Conservation (phyloP, 768 basidiomycete genomes). For the Exidia glandulosa region DNA sequence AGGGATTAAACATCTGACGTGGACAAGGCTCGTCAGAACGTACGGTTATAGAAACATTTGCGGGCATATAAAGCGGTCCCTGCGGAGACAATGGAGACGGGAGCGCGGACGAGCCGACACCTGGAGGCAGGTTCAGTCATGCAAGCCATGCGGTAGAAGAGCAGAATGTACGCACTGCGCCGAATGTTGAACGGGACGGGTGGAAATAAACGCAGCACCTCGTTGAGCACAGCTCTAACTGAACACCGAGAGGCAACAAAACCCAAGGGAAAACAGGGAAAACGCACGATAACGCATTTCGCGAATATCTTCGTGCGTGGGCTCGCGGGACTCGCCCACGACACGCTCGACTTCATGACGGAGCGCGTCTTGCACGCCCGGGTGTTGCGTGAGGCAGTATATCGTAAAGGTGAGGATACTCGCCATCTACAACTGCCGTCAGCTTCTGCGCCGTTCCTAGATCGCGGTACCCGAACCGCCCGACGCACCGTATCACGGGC, state of each 20-base stretch:
- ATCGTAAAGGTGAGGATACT: slow-evolving; percentile 19
- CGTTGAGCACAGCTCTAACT: slow-evolving; percentile 20
- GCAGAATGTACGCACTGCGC: slow-evolving; percentile 4
- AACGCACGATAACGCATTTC: slow-evolving; percentile 19
- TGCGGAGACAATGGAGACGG: slow-evolving; percentile 6
- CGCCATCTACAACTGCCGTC: slow-evolving; percentile 14
- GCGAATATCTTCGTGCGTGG: slow-evolving; percentile 13
- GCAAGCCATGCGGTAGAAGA: neutral
- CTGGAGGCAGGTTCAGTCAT: neutral
- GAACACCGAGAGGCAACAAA: neutral
- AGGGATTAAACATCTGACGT: neutral
- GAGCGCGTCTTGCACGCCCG: slow-evolving; percentile 9
- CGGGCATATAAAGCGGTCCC: slow-evolving; percentile 6
- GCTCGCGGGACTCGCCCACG: slow-evolving; percentile 8
- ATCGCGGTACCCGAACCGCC: no score
- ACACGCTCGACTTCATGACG: slow-evolving; percentile 13
- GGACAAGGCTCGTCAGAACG: neutral
- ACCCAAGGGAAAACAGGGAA: neutral
- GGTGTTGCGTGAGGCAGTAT: slow-evolving; percentile 18
- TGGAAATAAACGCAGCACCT: slow-evolving; percentile 26
- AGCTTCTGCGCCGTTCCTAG: no score
- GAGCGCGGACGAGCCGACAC: slow-evolving; percentile 6
- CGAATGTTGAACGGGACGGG: slow-evolving; percentile 25
- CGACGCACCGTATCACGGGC: slow-evolving; percentile 23
- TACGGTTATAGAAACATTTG: slow-evolving; percentile 12